Percentiles rank a stretch among this genome's conserved stretches.
Evolutionary conservation across 2,329 filamentous ascomycete species (phyloP).

Genomic region (Colletotrichum graminicola): DNA sequence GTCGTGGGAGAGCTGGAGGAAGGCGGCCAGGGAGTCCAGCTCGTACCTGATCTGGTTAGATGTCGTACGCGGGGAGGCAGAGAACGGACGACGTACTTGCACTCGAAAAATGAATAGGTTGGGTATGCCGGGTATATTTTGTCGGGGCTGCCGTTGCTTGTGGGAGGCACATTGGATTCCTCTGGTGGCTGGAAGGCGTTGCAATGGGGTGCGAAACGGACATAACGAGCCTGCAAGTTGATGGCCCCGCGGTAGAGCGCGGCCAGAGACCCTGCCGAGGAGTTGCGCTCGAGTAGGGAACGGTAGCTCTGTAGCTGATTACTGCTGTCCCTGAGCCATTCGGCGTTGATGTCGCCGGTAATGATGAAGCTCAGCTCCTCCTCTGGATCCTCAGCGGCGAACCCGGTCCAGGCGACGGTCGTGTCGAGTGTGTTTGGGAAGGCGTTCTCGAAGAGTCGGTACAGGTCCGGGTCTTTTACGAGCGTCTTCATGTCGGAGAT

Average conservation of each 20-base stretch:
- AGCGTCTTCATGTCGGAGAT: constrained; percentile 76
- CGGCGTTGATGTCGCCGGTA: constrained; percentile 90
- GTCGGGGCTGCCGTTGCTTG: constrained; percentile 70
- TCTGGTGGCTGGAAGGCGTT: constrained; percentile 93
- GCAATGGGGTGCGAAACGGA: constrained; percentile 82
- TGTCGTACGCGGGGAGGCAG: no score
- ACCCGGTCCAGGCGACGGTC: constrained; percentile 76
- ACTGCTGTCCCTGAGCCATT: constrained; percentile 91
- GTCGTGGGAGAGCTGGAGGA: constrained; percentile 83
- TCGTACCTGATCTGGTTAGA: constrained; percentile 68
- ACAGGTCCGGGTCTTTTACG: constrained; percentile 82
- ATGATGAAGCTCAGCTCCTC: constrained; percentile 79
- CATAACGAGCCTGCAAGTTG: constrained; percentile 80
- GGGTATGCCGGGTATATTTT: constrained; percentile 63
- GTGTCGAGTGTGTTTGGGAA: constrained; percentile 84
- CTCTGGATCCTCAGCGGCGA: constrained; percentile 64
- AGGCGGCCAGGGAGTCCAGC: constrained; percentile 89
- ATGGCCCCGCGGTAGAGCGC: constrained; percentile 80
- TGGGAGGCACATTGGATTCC: constrained; percentile 75
- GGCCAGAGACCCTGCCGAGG: constrained; percentile 69
- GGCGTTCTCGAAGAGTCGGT: constrained; percentile 77
- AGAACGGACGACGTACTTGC: constrained; percentile 66
- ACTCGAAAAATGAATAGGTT: constrained; percentile 85
- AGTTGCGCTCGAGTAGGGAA: constrained; percentile 68
- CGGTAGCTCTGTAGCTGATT: constrained; percentile 84